Conservation (phyloP, 73 alveolate genomes). For the Diophrys sp. region DNA sequence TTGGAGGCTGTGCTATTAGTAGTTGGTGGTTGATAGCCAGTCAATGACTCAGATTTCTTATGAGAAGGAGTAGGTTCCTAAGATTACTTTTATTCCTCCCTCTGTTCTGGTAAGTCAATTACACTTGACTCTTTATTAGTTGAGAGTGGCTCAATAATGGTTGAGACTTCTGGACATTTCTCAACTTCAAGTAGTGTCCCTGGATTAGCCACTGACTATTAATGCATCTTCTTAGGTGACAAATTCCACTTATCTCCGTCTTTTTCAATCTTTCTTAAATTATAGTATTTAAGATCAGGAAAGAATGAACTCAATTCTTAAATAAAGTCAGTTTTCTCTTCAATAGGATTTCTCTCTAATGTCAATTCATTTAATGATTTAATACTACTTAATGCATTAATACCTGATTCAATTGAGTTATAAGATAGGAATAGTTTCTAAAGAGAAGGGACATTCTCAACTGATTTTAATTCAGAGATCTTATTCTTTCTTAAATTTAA, state of each 20-base stretch:
- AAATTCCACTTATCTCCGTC: too few species aligned
- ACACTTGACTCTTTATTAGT: background rate
- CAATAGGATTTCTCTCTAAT: conserved; percentile 56
- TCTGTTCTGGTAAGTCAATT: background rate
- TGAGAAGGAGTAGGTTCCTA: too few species aligned
- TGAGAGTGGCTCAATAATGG: too few species aligned
- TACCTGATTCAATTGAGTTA: conserved; percentile 26
- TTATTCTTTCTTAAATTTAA: conserved; percentile 73
- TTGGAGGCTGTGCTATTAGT: too few species aligned
- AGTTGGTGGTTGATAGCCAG: too few species aligned
- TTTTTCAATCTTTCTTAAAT: conserved; percentile 2
- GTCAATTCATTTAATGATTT: conserved; percentile 36
- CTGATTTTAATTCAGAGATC: conserved; percentile 32
- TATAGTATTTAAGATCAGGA: conserved; percentile 3
- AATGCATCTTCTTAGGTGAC: too few species aligned
- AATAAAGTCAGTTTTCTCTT: conserved; percentile 31
- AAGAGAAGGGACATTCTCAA: conserved; percentile 13
- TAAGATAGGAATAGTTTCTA: conserved; percentile 35
- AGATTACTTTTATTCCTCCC: background rate
- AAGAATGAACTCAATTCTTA: background rate
- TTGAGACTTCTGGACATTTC: too few species aligned
- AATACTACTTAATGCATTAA: conserved; percentile 29
- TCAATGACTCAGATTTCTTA: too few species aligned
- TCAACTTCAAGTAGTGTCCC: too few species aligned
- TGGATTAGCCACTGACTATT: too few species aligned